phyloP scores from a whole-genome alignment of 2,329 filamentous ascomycete genomes.

The Simplicillium aogashimaense region DNA sequence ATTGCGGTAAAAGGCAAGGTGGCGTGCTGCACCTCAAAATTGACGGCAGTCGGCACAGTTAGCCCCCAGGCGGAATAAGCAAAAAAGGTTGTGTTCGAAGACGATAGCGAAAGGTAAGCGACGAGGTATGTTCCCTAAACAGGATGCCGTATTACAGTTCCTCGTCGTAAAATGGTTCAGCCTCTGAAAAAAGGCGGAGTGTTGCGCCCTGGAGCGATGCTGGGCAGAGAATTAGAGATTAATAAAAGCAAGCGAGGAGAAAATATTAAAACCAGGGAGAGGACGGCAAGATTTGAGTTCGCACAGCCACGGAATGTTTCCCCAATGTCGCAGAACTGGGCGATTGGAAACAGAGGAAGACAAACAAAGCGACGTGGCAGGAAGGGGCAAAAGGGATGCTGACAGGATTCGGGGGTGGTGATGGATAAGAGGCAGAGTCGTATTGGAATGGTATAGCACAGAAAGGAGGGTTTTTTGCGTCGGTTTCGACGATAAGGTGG shows the following conservation, averaged over 20 bases:
- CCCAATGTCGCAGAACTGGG: too few relatives aligned
- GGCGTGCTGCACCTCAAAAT: slow-evolving; percentile 8
- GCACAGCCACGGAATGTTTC: too few relatives aligned
- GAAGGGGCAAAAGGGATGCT: neutral
- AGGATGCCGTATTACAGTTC: too few relatives aligned
- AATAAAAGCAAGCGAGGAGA: neutral
- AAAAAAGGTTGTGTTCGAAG: neutral
- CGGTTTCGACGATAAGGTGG: too few relatives aligned
- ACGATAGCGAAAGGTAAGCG: too few relatives aligned
- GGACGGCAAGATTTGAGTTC: too few relatives aligned
- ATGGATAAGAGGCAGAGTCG: neutral
- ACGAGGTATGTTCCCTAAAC: too few relatives aligned
- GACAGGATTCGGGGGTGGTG: neutral
- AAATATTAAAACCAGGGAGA: too few relatives aligned
- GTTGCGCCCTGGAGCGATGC: too few relatives aligned
- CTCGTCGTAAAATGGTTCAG: too few relatives aligned
- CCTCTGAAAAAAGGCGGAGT: too few relatives aligned
- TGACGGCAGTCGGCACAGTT: slow-evolving; percentile 6
- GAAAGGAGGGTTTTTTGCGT: neutral
- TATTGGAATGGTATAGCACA: neutral
- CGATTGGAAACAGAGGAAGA: neutral
- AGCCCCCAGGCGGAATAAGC: slow-evolving; percentile 5
- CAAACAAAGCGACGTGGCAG: neutral
- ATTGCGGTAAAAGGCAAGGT: slow-evolving; percentile 8
- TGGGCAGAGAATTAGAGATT: neutral